Conservation (phyloP, 306 rosid species). For the Glycine latifolia region DNA sequence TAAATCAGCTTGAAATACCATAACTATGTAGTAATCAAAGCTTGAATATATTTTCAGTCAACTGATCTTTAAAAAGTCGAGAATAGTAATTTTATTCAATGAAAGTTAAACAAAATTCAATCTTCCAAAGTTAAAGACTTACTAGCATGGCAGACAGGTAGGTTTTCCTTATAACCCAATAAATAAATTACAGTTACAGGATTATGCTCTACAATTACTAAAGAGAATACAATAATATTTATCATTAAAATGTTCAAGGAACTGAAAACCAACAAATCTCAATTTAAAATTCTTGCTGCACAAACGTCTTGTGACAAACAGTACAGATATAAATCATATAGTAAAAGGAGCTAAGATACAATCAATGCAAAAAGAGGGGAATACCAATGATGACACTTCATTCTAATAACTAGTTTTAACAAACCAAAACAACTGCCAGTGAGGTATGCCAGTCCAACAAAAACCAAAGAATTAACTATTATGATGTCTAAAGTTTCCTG, state of each 20-base stretch:
- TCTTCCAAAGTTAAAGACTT: constrained; percentile 2
- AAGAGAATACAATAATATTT: constrained; percentile 28
- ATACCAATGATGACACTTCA: constrained; percentile 6
- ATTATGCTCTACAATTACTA: constrained; percentile 15
- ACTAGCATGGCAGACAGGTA: background rate
- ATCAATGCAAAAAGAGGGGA: background rate
- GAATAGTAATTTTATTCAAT: background rate
- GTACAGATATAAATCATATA: background rate
- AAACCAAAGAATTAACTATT: constrained; percentile 11
- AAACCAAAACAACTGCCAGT: constrained; percentile 17
- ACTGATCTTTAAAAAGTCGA: constrained; percentile 7
- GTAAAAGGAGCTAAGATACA: background rate
- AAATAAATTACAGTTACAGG: constrained; percentile 30
- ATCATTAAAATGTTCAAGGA: background rate
- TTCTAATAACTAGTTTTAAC: background rate
- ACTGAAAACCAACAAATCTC: constrained; percentile 4
- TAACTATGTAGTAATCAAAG: constrained; percentile 18
- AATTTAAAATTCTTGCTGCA: background rate
- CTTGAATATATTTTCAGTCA: constrained; percentile 22
- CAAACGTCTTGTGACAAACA: background rate
- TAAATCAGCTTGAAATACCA: constrained; percentile 21
- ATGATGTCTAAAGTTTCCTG: background rate
- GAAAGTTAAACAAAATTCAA: constrained; percentile 19
- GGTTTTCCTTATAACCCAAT: background rate
- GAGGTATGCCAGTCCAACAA: background rate